Evolutionary conservation across 768 basidiomycete species (phyloP).

Genomic region (Nevesoporus exiguus): DNA sequence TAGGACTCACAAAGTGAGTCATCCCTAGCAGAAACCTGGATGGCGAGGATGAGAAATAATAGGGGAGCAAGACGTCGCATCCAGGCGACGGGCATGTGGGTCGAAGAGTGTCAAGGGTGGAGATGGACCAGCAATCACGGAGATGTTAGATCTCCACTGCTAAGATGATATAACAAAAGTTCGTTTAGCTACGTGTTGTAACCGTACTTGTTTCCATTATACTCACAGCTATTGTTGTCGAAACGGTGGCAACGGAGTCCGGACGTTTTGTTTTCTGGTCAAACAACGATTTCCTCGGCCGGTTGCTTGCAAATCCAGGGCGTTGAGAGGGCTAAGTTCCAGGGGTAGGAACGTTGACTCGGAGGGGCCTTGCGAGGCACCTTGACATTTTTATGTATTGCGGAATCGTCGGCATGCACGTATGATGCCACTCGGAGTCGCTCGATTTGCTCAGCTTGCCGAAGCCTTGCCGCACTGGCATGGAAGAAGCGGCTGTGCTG

Average conservation of each 20-base stretch:
- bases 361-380: not conserved
- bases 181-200: conserved; percentile 24
- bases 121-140: conserved; percentile 30
- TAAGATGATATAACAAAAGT: conserved; percentile 21
- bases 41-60: conserved; percentile 37
- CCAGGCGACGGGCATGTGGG: conserved; percentile 71
- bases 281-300: conserved; percentile 3
- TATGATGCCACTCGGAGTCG: not conserved
- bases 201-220: conserved; percentile 31
- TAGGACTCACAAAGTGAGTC: conserved; percentile 57
- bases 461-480: not conserved
- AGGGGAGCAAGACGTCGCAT: conserved; percentile 55
- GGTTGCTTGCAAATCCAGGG: not conserved
- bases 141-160: conserved; percentile 9
- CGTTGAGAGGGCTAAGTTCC: not conserved
- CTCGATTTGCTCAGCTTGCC: not conserved
- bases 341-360: not conserved
- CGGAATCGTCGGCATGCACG: not conserved
- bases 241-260: conserved; percentile 22
- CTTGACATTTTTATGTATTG: not conserved
- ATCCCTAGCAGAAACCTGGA: conserved; percentile 46
- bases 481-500: conserved; percentile 8
- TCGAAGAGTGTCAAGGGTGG: conserved; percentile 14
- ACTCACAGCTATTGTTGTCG: conserved; percentile 33
- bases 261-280: conserved; percentile 19